Conservation (phyloP, 345 rosid genomes). For the Streptanthus diversifolius region DNA sequence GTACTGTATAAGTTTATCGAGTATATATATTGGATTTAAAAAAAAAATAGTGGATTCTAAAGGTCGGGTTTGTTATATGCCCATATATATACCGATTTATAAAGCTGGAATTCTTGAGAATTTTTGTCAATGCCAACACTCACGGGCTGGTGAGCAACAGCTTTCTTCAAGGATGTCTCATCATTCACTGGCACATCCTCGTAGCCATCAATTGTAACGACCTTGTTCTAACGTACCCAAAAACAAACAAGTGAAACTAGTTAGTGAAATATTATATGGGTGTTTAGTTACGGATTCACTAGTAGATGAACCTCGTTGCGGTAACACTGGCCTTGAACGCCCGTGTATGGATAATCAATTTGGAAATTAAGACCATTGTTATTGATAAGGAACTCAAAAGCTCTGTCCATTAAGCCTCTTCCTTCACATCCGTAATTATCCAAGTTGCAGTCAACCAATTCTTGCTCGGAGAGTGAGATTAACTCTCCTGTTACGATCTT, state of each 20-base stretch:
- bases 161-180: constrained; percentile 7
- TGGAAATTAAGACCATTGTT: constrained; percentile 28
- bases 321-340: constrained; percentile 28
- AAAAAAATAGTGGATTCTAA: background rate
- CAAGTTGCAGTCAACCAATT: constrained; percentile 26
- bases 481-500: constrained; percentile 32
- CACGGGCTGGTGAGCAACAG: constrained; percentile 33
- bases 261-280: background rate
- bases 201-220: constrained; percentile 11
- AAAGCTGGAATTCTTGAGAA: constrained; percentile 22
- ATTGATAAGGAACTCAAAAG: constrained; percentile 39
- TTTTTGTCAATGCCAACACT: constrained; percentile 24
- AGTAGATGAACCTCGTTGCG: constrained; percentile 39
- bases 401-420: background rate
- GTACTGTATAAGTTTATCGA: background rate
- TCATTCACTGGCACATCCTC: constrained; percentile 16
- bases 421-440: constrained; percentile 13
- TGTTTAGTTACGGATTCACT: background rate
- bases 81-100: constrained; percentile 21
- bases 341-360: constrained; percentile 22
- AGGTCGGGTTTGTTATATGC: background rate
- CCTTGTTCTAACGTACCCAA: background rate
- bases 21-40: background rate
- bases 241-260: background rate
- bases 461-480: constrained; percentile 31